Evolutionary conservation across 306 rosid genomes (phyloP), one percentile per base, ranked within the genome.

Genomic region (Medicago ruthenica): DNA sequence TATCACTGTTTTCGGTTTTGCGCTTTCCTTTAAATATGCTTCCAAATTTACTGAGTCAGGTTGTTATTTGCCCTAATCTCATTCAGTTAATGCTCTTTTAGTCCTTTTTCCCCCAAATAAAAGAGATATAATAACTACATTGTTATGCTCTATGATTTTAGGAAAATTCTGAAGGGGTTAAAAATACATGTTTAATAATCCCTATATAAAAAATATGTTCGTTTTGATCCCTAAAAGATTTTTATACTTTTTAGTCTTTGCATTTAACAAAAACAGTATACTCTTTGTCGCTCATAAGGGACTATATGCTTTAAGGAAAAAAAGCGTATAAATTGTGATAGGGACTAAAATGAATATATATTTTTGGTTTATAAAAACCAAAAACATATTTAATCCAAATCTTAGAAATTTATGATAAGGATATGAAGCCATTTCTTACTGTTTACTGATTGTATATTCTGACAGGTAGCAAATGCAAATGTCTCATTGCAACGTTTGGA

Each of bases 31-130:
- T 93, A 78, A 86, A 68, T 84, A 89, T 85, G 91, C 91, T 91
- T 39, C 97, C 96, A 67, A 89, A 77, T 78, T 79, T 90, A 78
- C 76, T 93, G 55, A 93, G 91, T 86, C 96, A 93, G 98, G 98
- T 93, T 78, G 73, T 70, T 15, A 12, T 57, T 53, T 24, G 37
- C 18, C 69, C 74, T 74, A 53, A 55, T 66, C 16, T 16, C 44
- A 8, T 51, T 50, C 7, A 11, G 42, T 69, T 62, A 37, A 31
- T 21, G 21, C 13, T 45, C 37, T 70, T n/a, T 51, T 51, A 34
- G 37, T 34, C 37, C 27, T 31, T 1, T 17, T 2, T 3, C 8
- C 7, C 37, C 37, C 37, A 53, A 53, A 10, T 16, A 34, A 70
- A 34, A 34, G 20, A 12, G 21, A 34, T 34, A 69, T 10, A 47